Conservation (phyloP, 768 basidiomycete species). For the Clitopilus hobsonii region DNA sequence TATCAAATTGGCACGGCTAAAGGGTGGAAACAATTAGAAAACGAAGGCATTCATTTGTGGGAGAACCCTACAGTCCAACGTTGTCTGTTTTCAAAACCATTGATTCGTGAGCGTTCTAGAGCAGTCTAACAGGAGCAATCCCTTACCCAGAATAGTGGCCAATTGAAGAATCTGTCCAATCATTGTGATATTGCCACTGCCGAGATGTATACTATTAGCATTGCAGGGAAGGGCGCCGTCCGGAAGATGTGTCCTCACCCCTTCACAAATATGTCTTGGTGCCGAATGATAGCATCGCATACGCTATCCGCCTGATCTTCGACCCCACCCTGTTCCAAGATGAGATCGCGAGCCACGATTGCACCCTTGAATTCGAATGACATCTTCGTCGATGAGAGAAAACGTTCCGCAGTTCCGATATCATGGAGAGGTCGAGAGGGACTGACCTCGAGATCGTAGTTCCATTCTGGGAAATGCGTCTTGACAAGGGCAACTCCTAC, state of each 20-base stretch:
- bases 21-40: constrained; percentile 5
- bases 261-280: constrained; percentile 43
- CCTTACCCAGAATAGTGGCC: constrained; percentile 41
- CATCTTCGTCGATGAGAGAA: constrained; percentile 47
- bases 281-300: constrained; percentile 46
- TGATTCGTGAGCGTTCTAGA: neutral
- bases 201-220: neutral
- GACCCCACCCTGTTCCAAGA: constrained; percentile 33
- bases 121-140: neutral
- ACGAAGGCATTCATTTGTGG: neutral
- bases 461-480: constrained; percentile 42
- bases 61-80: constrained; percentile 33
- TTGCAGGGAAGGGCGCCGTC: neutral
- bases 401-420: constrained; percentile 44
- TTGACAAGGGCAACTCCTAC: constrained; percentile 42
- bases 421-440: constrained; percentile 49
- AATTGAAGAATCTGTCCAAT: constrained; percentile 47
- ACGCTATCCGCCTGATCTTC: constrained; percentile 50
- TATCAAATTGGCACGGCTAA: constrained; percentile 38
- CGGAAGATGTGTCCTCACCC: constrained; percentile 21
- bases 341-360: constrained; percentile 45
- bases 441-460: constrained; percentile 29
- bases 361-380: constrained; percentile 55
- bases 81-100: constrained; percentile 26
- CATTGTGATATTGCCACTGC: constrained; percentile 44